These are phyloP conservation scores for Pythium dissotocum DNA, from an alignment of 352 stramenopile genomes.

Conservation along the genomic window DNA sequence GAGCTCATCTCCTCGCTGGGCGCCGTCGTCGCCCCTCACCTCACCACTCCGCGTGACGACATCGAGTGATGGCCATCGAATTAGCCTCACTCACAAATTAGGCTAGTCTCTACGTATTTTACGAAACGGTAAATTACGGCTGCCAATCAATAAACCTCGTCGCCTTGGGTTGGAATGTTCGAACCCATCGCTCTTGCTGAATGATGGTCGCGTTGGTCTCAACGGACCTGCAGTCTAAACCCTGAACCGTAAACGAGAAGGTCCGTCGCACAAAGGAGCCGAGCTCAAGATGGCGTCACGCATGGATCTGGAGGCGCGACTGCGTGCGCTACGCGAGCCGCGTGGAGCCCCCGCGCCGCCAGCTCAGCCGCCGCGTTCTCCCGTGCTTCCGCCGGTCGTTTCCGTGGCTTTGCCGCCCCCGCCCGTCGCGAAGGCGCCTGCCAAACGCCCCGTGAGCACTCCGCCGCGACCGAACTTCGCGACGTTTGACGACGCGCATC, in stretches of 20 bases:
- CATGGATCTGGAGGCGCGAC: constrained; percentile 60
- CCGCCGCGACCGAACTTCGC: constrained; percentile 27
- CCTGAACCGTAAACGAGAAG: not conserved
- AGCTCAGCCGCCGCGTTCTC: not conserved
- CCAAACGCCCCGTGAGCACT: constrained; percentile 6
- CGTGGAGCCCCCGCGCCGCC: not conserved
- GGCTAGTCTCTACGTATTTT: not conserved
- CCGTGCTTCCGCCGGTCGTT: constrained; percentile 6
- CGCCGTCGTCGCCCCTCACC: constrained; percentile 52
- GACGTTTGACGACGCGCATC: constrained; percentile 9
- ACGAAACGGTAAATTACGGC: not conserved
- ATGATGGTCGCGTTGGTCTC: constrained; percentile 16
- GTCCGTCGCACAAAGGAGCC: not conserved
- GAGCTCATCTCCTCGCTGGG: constrained; percentile 57
- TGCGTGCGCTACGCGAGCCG: constrained; percentile 50
- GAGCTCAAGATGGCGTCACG: constrained; percentile 28
- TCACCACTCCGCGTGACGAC: constrained; percentile 58
- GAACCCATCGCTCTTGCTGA: constrained; percentile 16
- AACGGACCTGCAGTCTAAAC: not conserved
- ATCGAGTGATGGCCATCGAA: constrained; percentile 15
- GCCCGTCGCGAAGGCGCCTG: not conserved
- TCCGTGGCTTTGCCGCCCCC: constrained; percentile 10
- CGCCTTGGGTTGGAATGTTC: constrained; percentile 4
- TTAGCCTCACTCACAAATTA: not conserved
- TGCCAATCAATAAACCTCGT: not conserved